Evolutionary conservation across 257 asterid species (phyloP).

Genomic region (Solanum chilense): DNA sequence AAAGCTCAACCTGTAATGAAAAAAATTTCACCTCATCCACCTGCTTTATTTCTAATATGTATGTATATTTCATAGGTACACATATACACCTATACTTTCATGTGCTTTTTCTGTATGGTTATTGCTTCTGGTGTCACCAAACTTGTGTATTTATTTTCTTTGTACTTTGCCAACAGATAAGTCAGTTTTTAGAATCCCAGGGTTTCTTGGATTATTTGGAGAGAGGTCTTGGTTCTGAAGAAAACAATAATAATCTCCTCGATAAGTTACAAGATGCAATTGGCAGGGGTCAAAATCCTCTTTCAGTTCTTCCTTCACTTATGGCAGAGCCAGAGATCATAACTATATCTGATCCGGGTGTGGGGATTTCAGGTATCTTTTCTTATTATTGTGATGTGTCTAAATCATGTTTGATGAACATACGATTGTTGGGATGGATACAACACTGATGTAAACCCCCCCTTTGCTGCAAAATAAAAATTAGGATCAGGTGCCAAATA

Average conservation of each 20-base stretch:
- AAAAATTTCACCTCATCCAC: background rate
- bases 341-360: slow-evolving; percentile 53
- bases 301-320: slow-evolving; percentile 50
- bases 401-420: background rate
- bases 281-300: slow-evolving; percentile 85
- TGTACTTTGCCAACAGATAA: slow-evolving; percentile 48
- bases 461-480: background rate
- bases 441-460: background rate
- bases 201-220: slow-evolving; percentile 94
- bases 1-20: background rate
- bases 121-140: background rate
- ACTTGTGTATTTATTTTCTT: background rate
- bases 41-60: background rate
- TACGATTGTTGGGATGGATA: background rate
- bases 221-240: slow-evolving; percentile 81
- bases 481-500: slow-evolving; percentile 50
- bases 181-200: slow-evolving; percentile 83
- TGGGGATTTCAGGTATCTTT: slow-evolving; percentile 43
- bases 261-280: slow-evolving; percentile 94
- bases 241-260: slow-evolving; percentile 64
- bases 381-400: background rate
- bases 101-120: background rate
- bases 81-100: background rate
- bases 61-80: background rate
- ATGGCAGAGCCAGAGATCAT: slow-evolving; percentile 48